Evolutionary conservation across 2,329 filamentous ascomycete species (phyloP).

Genomic region (Tricladium varicosporioides): DNA sequence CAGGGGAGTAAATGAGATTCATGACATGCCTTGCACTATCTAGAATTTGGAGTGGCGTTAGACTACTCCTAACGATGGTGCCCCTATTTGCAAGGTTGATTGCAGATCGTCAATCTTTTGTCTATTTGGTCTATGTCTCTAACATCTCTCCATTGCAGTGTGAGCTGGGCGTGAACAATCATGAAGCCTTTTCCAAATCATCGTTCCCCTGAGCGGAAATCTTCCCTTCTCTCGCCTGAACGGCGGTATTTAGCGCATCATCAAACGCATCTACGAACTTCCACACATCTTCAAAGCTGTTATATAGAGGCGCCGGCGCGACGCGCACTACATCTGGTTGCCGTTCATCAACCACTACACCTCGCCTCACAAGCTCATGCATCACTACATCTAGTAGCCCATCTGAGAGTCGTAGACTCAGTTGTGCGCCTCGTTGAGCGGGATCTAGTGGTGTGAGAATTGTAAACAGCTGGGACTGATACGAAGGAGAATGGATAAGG

Average conservation of each 20-base stretch:
- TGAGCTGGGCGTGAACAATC: no score
- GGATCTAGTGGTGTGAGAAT: slow-evolving; percentile 67
- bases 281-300: slow-evolving; percentile 65
- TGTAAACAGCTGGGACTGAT: slow-evolving; percentile 40
- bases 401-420: slow-evolving; percentile 61
- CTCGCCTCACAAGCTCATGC: slow-evolving; percentile 55
- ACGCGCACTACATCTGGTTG: slow-evolving; percentile 74
- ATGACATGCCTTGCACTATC: no score
- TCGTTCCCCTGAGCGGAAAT: neutral
- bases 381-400: slow-evolving; percentile 64
- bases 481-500: slow-evolving; percentile 42
- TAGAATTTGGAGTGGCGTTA: no score
- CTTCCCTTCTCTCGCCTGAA: slow-evolving; percentile 8
- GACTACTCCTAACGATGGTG: no score
- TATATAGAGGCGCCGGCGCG: slow-evolving; percentile 74
- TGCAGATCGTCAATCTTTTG: no score
- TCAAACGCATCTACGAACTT: slow-evolving; percentile 50
- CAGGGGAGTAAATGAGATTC: no score
- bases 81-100: no score
- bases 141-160: no score
- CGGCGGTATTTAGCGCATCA: slow-evolving; percentile 34
- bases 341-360: slow-evolving; percentile 71
- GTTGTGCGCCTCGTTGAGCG: slow-evolving; percentile 66
- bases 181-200: no score
- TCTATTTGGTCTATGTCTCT: no score